Conservation (phyloP, 768 basidiomycete genomes). For the Piloderma croceum region DNA sequence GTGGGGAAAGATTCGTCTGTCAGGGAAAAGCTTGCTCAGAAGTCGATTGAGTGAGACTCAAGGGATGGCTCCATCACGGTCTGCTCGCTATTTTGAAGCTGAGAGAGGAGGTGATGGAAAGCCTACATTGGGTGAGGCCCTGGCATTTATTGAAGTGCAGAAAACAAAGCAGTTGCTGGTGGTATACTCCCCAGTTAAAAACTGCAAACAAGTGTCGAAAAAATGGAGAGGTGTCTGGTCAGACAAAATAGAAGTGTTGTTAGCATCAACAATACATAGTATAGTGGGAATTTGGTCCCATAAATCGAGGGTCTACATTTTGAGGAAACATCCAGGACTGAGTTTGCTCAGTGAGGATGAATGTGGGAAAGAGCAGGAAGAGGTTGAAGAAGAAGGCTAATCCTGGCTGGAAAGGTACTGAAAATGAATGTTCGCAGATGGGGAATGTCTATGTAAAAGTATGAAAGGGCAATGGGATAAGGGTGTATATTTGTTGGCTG, state of each 20-base stretch:
- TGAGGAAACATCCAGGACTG: no score
- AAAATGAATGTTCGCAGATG: no score
- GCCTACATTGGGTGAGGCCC: no score
- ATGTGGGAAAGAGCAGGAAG: no score
- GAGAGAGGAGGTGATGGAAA: conserved; percentile 11
- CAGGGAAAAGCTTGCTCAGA: conserved; percentile 3
- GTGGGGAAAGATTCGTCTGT: conserved; percentile 11
- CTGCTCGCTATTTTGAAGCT: conserved; percentile 14
- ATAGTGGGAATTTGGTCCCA: conserved; percentile 13
- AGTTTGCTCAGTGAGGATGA: no score
- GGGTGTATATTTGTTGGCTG: no score
- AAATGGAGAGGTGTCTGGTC: conserved; percentile 7
- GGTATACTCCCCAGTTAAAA: conserved; percentile 6
- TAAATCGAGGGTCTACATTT: no score
- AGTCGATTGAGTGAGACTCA: conserved; percentile 8
- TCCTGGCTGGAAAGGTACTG: no score
- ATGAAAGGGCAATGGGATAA: no score
- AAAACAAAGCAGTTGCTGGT: neutral
- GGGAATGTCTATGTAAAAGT: no score
- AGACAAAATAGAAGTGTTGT: neutral
- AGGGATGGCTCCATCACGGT: neutral
- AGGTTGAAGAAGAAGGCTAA: no score
- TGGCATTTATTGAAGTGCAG: conserved; percentile 11
- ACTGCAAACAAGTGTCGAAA: neutral
- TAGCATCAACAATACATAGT: neutral